phyloP scores from a whole-genome alignment of 805 yeast species.

The Barnettozyma californica region DNA sequence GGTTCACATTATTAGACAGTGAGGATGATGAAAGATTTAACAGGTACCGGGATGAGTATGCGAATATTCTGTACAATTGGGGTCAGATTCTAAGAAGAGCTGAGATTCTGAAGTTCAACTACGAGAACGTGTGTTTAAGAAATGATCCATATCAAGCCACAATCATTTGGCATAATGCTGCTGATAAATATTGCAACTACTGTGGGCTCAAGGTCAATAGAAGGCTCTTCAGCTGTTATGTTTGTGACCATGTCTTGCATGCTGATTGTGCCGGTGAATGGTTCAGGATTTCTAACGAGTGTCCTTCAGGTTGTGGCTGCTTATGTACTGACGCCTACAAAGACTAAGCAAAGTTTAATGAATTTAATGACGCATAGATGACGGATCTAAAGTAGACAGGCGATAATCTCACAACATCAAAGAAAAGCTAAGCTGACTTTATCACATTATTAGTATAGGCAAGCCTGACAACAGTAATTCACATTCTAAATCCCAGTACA shows the following conservation, averaged over 20 bases:
- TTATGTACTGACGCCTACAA: conserved; percentile 38
- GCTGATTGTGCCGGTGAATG: conserved; percentile 73
- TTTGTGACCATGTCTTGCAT: conserved; percentile 78
- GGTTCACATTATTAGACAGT: conserved; percentile 33
- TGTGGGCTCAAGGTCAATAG: conserved; percentile 61
- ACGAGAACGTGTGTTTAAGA: conserved; percentile 17
- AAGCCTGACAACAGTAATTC: no score
- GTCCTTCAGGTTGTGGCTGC: conserved; percentile 89
- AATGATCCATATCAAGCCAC: conserved; percentile 27
- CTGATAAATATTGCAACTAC: conserved; percentile 46
- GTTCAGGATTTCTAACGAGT: conserved; percentile 60
- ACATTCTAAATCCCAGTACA: no score
- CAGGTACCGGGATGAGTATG: conserved; percentile 61
- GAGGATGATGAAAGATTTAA: conserved; percentile 23
- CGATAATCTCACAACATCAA: no score
- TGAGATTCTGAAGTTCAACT: conserved; percentile 70
- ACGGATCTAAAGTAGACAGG: no score
- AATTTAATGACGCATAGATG: not conserved
- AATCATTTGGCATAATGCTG: conserved; percentile 25
- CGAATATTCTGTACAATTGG: conserved; percentile 75
- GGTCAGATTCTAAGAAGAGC: conserved; percentile 76
- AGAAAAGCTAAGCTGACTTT: no score
- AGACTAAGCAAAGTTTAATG: not conserved
- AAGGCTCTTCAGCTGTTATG: conserved; percentile 59
- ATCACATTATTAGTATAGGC: no score